These are phyloP conservation scores for Piloderma croceum DNA, from an alignment of 768 basidiomycete species.

Conservation along the genomic window DNA sequence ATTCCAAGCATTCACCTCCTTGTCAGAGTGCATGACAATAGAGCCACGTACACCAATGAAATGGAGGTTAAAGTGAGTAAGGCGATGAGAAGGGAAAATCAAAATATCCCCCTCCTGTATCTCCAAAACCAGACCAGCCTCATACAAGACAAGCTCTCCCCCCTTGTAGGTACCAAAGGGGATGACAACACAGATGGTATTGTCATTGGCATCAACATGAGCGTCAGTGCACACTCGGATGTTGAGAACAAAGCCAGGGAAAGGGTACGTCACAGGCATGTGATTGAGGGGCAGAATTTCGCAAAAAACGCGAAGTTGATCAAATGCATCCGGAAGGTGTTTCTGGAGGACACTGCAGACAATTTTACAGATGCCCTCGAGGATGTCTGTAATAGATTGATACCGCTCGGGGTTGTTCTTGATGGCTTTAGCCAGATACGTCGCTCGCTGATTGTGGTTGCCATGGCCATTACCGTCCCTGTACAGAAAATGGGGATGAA, in stretches of 20 bases:
- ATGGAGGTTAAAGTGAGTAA: slow-evolving; percentile 19
- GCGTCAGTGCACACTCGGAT: slow-evolving; percentile 15
- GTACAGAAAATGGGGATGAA: neutral
- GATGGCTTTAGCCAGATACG: neutral
- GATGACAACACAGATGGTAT: slow-evolving; percentile 19
- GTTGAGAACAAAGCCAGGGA: slow-evolving; percentile 23
- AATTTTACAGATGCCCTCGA: neutral
- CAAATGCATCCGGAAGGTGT: slow-evolving; percentile 17
- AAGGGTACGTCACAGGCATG: slow-evolving; percentile 17
- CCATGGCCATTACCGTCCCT: neutral
- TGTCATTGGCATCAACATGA: slow-evolving; percentile 20
- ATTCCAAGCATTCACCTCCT: neutral
- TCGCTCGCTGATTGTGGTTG: neutral
- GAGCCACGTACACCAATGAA: slow-evolving; percentile 11
- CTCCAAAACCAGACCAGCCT: slow-evolving; percentile 14
- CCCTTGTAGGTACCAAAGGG: slow-evolving; percentile 13
- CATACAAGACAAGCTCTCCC: slow-evolving; percentile 14
- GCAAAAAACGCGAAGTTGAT: slow-evolving; percentile 13
- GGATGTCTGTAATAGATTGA: neutral
- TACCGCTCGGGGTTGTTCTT: neutral
- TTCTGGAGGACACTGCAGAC: neutral
- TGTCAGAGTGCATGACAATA: slow-evolving; percentile 19
- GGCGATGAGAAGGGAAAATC: slow-evolving; percentile 9
- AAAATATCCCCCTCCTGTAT: slow-evolving; percentile 12
- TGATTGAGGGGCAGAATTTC: slow-evolving; percentile 15